A percentile compares a stretch with the other conserved stretches of the same genome.
phyloP scores from a whole-genome alignment of 2,329 filamentous ascomycete species.

The Ustulina deusta region DNA sequence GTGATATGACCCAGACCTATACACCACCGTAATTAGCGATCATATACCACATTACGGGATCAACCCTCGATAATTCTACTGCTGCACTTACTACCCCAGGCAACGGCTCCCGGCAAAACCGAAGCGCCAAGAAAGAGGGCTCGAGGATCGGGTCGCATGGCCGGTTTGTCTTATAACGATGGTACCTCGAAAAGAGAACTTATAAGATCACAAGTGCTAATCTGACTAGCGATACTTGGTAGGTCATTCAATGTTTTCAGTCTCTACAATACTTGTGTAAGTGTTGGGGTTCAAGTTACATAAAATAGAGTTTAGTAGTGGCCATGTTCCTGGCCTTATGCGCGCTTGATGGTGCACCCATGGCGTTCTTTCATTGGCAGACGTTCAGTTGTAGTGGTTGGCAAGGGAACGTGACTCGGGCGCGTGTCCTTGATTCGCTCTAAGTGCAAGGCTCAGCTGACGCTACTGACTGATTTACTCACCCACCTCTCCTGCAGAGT shows the following conservation, averaged over 20 bases:
- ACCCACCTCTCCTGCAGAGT: background rate
- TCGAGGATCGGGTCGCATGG: constrained; percentile 50
- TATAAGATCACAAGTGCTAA: constrained; percentile 3
- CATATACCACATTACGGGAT: constrained; percentile 14
- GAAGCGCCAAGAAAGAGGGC: constrained; percentile 48
- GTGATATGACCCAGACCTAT: constrained; percentile 73
- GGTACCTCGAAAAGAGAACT: background rate
- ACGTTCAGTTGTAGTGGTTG: constrained; percentile 35
- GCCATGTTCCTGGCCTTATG: constrained; percentile 33
- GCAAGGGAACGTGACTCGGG: constrained; percentile 42
- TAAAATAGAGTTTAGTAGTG: constrained; percentile 3
- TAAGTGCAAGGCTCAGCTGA: constrained; percentile 24
- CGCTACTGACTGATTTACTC: constrained; percentile 17
- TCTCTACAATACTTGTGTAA: background rate
- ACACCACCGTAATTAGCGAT: constrained; percentile 30
- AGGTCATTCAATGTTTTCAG: background rate
- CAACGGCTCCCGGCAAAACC: constrained; percentile 52
- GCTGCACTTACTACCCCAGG: constrained; percentile 58
- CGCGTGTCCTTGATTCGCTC: constrained; percentile 31
- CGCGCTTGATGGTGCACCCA: constrained; percentile 21
- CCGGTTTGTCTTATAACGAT: constrained; percentile 27
- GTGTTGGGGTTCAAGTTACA: constrained; percentile 6
- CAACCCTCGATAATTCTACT: background rate
- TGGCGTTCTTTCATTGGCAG: constrained; percentile 26
- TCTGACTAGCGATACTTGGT: constrained; percentile 2